These are phyloP conservation scores for Pyrus hybrid DNA, from an alignment of 331 rosid genomes.

Conservation along the genomic window DNA sequence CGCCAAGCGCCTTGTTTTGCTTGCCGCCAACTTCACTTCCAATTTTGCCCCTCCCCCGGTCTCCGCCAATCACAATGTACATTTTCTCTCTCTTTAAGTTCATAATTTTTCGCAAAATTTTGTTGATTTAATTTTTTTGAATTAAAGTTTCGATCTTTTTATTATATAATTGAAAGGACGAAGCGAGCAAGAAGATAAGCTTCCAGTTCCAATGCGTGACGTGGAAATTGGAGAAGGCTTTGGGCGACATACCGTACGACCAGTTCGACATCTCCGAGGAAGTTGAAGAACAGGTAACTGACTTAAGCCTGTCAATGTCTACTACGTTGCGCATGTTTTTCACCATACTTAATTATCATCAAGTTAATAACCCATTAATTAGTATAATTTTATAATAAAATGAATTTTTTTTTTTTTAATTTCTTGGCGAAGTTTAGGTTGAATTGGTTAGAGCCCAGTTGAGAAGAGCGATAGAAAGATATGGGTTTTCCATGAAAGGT, in stretches of 20 bases:
- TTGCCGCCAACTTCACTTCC: constrained; percentile 44
- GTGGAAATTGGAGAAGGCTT: constrained; percentile 80
- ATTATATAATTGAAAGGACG: constrained; percentile 40
- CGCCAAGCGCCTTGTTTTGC: constrained; percentile 49
- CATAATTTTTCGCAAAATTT: constrained; percentile 19
- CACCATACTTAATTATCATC: neutral
- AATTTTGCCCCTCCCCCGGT: constrained; percentile 19
- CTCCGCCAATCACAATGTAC: constrained; percentile 28
- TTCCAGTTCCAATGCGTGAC: constrained; percentile 79
- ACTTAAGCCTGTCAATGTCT: neutral
- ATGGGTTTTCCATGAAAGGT: constrained; percentile 47
- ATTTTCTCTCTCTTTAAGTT: neutral
- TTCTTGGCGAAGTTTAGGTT: too few species aligned
- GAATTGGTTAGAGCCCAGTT: constrained; percentile 83
- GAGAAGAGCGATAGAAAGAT: constrained; percentile 76
- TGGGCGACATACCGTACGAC: constrained; percentile 56
- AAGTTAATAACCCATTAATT: neutral
- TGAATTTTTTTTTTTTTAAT: too few species aligned
- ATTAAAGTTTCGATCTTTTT: constrained; percentile 29
- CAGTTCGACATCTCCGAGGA: constrained; percentile 74
- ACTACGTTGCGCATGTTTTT: neutral
- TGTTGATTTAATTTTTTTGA: neutral
- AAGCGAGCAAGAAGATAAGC: constrained; percentile 53
- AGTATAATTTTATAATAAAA: too few species aligned
- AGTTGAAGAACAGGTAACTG: constrained; percentile 84